Base-by-base conservation (phyloP, 2,329 filamentous ascomycete species). In the Fusarium gaditjirri region DNA sequence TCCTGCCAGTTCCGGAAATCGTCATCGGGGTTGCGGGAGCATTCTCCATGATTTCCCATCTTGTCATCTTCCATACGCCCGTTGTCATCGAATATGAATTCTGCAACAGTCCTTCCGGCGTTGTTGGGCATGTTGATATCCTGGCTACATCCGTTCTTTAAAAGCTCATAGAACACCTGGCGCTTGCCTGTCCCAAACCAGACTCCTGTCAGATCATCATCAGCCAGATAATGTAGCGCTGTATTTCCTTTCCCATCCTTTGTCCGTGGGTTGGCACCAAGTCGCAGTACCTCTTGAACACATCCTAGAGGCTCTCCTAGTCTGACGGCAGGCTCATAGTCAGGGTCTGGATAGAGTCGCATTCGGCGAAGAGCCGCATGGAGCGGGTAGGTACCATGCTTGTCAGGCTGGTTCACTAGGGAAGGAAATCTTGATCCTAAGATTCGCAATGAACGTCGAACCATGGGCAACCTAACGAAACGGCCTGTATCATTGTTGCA, bases 1-100 rank as follows among this genome's bases (percentile, higher is more conserved):
- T 31, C 4, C 0, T 1, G 2, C 21, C 21, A 31, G 8, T 3
- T 2, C 8, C 9, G 27, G 3, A 0, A 8, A 47, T 31, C 27
- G 16, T 16, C 7, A 17, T 35, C 7, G 17, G 33, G 12, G 12
- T 13, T 35, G 2, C 5, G 5, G 33, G 13, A 14, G 14, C 12
- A 35, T 35, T 35, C 12, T 6, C 33, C 33, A 8, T 35, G 14
- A 14, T 13, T 35, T 6, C 33, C 14, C 6, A 35, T 36, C 35
- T 36, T 36, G 35, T 36, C 11, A 2, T 49, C 16, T 2, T 23
- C 16, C 21, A 49, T 23, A 23, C 7, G 21, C 21, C 46, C 46
- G 2, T 49, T 13, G 7, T 49, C 16, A 12, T 49, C 46, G 1
- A 49, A 19, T 23, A 49, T 49, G 29, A 49, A 5, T 8, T 49